These are phyloP conservation scores for Macrolepiota albuminosa DNA, from an alignment of 768 basidiomycete species.

Conservation along the genomic window DNA sequence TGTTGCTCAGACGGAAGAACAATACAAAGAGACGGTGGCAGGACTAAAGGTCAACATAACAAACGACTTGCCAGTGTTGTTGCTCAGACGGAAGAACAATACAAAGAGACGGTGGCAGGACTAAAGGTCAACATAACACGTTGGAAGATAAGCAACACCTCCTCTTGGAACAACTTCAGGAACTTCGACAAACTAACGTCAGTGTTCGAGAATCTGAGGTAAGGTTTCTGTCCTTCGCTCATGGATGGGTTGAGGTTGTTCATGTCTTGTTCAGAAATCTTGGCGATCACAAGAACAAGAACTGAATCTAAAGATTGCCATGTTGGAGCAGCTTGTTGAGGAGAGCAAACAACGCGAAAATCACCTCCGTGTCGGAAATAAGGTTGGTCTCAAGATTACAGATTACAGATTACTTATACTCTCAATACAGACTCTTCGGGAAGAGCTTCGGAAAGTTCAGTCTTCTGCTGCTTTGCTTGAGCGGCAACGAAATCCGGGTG, in stretches of 20 bases:
- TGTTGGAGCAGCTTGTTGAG: slow-evolving; percentile 64
- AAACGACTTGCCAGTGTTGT: slow-evolving; percentile 50
- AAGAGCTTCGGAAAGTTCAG: slow-evolving; percentile 94
- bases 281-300: slow-evolving; percentile 40
- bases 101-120: slow-evolving; percentile 44
- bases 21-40: slow-evolving; percentile 46
- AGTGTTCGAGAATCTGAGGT: slow-evolving; percentile 63
- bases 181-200: slow-evolving; percentile 46
- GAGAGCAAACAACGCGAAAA: slow-evolving; percentile 67
- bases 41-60: slow-evolving; percentile 53
- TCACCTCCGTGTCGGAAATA: slow-evolving; percentile 71
- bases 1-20: slow-evolving; percentile 54
- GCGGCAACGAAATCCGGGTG: slow-evolving; percentile 86
- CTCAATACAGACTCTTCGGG: slow-evolving; percentile 67
- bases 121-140: slow-evolving; percentile 53
- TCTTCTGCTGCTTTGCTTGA: slow-evolving; percentile 88
- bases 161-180: slow-evolving; percentile 49
- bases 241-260: not conserved
- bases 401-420: not conserved
- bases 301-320: slow-evolving; percentile 39
- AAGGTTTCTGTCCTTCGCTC: slow-evolving; percentile 15
- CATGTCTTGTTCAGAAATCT: slow-evolving; percentile 23
- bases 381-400: slow-evolving; percentile 42
- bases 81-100: slow-evolving; percentile 54
- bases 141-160: slow-evolving; percentile 43